phyloP scores from a whole-genome alignment of 2,329 filamentous ascomycete genomes.

The Hymenoscyphus infarciens region DNA sequence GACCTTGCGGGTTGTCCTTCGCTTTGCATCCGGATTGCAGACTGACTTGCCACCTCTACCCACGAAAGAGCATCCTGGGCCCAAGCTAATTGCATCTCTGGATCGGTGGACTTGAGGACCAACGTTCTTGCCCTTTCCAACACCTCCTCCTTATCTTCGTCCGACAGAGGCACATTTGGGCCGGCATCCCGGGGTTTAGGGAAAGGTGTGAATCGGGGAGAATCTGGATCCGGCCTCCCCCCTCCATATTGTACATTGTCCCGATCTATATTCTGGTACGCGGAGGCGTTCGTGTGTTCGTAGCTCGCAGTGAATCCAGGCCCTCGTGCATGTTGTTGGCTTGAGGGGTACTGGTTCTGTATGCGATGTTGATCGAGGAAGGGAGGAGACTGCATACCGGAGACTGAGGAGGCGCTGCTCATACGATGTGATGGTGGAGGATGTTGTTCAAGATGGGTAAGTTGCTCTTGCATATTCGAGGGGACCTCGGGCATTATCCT shows the following conservation, averaged over 20 bases:
- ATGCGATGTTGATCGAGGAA: constrained; percentile 14
- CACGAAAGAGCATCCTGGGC: constrained; percentile 88
- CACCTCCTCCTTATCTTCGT: constrained; percentile 90
- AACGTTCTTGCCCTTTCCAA: constrained; percentile 78
- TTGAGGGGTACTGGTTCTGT: constrained; percentile 14
- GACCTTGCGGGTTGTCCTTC: constrained; percentile 53
- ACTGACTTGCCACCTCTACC: constrained; percentile 78
- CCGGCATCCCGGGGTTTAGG: constrained; percentile 75
- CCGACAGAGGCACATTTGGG: constrained; percentile 86
- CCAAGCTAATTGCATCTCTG: constrained; percentile 95
- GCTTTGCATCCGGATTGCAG: constrained; percentile 48
- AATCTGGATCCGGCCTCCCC: constrained; percentile 28
- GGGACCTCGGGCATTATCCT: constrained; percentile 95
- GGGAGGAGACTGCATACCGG: constrained; percentile 11
- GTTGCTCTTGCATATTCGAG: constrained; percentile 92
- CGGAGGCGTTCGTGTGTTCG: constrained; percentile 34
- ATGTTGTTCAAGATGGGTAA: constrained; percentile 86
- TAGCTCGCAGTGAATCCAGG: constrained; percentile 33
- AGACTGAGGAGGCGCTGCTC: constrained; percentile 16
- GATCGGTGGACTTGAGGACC: constrained; percentile 89
- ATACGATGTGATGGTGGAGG: constrained; percentile 36
- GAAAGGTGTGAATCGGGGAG: constrained; percentile 86
- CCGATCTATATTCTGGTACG: constrained; percentile 33
- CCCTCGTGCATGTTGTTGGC: constrained; percentile 18
- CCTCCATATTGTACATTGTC: constrained; percentile 17